These are phyloP conservation scores for Trichoderma asperelloides DNA, from an alignment of 495 filamentous ascomycete genomes.

Conservation along the genomic window DNA sequence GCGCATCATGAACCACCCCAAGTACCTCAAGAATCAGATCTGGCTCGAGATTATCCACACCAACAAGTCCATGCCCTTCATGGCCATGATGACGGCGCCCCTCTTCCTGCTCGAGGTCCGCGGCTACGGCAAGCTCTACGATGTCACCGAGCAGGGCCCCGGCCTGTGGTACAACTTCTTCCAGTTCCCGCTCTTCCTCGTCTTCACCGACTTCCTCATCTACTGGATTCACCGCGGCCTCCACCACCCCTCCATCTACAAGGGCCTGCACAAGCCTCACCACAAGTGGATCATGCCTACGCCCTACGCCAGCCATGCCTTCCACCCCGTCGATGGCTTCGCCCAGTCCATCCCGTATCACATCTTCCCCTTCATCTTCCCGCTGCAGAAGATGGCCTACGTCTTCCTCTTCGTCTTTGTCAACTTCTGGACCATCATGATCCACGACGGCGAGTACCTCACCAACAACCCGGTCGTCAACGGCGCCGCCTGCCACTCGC, in stretches of 20 bases:
- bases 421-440: constrained; percentile 96
- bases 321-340: constrained; percentile 92
- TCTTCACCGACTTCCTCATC: constrained; percentile 88
- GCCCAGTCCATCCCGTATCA: constrained; percentile 91
- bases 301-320: constrained; percentile 83
- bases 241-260: constrained; percentile 79
- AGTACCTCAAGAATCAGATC: constrained; percentile 93
- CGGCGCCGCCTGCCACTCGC: constrained; percentile 79
- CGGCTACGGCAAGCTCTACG: constrained; percentile 83
- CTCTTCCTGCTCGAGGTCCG: constrained; percentile 76
- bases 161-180: constrained; percentile 67
- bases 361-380: constrained; percentile 87
- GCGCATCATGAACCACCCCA: constrained; percentile 77
- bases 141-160: constrained; percentile 60
- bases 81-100: constrained; percentile 77
- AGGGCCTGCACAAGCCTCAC: constrained; percentile 87
- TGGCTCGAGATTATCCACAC: constrained; percentile 77
- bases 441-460: constrained; percentile 95
- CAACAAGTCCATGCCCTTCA: constrained; percentile 63
- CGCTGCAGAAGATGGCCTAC: constrained; percentile 84
- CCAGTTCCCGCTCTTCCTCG: constrained; percentile 87
- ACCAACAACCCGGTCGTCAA: constrained; percentile 84
- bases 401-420: constrained; percentile 82
- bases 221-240: constrained; percentile 92
- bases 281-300: constrained; percentile 99